phyloP scores from a whole-genome alignment of 805 yeast genomes.

The Saturnispora mendoncae region DNA sequence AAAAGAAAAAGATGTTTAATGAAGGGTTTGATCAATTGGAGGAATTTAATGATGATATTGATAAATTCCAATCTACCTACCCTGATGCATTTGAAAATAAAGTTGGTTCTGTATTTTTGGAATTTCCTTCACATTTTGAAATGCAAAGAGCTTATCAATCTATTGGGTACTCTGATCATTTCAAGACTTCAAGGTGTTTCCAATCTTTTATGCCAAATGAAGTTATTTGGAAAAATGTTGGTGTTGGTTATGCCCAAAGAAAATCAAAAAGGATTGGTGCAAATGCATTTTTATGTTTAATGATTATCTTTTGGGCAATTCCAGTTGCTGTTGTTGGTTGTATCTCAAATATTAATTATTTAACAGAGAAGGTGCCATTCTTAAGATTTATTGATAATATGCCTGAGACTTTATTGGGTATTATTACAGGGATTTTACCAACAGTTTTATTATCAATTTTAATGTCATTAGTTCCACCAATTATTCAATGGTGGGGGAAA shows the following conservation, averaged over 20 bases:
- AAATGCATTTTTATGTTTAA: constrained; percentile 49
- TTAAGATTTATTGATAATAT: constrained; percentile 66
- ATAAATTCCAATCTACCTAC: constrained; percentile 45
- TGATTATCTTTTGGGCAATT: constrained; percentile 87
- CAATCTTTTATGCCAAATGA: constrained; percentile 75
- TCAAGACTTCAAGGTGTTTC: constrained; percentile 38
- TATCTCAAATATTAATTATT: constrained; percentile 74
- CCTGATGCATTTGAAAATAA: constrained; percentile 37
- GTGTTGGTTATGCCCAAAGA: constrained; percentile 50
- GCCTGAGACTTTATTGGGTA: constrained; percentile 64
- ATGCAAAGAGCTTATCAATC: constrained; percentile 86
- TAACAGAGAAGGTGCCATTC: constrained; percentile 65
- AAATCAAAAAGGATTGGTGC: constrained; percentile 50
- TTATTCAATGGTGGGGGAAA: constrained; percentile 70
- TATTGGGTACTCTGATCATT: constrained; percentile 44
- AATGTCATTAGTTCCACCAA: constrained; percentile 80
- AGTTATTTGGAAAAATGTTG: constrained; percentile 72
- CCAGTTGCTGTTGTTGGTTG: constrained; percentile 98
- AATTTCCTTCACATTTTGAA: constrained; percentile 77
- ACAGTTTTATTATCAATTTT: constrained; percentile 69
- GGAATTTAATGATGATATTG: constrained; percentile 60
- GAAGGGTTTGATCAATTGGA: constrained; percentile 61
- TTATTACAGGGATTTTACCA: constrained; percentile 84
- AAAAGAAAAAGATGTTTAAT: constrained; percentile 78
- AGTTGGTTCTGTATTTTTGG: constrained; percentile 65